These are phyloP conservation scores for Rosa persica DNA, from an alignment of 306 rosid genomes.

Conservation along the genomic window DNA sequence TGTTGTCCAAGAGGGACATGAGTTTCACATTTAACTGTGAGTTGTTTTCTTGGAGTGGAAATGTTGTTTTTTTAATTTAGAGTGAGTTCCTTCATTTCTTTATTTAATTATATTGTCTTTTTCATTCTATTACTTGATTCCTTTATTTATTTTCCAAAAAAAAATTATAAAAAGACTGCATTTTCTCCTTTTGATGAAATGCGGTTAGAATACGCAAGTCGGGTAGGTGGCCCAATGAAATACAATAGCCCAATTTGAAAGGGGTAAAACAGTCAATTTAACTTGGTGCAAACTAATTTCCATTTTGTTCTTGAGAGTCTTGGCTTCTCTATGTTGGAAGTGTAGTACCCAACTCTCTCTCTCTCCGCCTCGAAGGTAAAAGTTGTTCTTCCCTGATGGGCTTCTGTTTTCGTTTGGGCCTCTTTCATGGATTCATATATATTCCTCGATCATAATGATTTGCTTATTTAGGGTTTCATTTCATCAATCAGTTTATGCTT, in stretches of 20 bases:
- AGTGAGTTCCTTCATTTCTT: too few relatives aligned
- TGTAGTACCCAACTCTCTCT: background rate
- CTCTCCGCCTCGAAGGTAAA: slow-evolving; percentile 14
- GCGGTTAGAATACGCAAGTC: background rate
- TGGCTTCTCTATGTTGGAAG: background rate
- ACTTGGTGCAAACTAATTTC: background rate
- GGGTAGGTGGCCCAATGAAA: background rate
- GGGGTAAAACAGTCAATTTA: slow-evolving; percentile 15
- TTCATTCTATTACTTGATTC: too few relatives aligned
- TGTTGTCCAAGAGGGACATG: too few relatives aligned
- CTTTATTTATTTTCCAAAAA: too few relatives aligned
- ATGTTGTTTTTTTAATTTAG: too few relatives aligned
- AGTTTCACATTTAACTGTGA: too few relatives aligned
- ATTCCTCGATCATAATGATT: background rate
- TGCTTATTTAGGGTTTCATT: slow-evolving; percentile 11
- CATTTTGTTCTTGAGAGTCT: background rate
- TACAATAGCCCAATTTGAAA: background rate
- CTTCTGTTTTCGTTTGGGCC: background rate
- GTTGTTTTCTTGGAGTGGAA: too few relatives aligned
- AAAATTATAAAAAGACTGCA: too few relatives aligned
- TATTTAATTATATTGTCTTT: too few relatives aligned
- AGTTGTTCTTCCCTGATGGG: too few relatives aligned
- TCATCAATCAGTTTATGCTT: background rate
- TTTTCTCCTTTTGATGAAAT: too few relatives aligned
- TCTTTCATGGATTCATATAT: background rate